phyloP scores from a whole-genome alignment of 345 rosid genomes.

The Hibiscus trionum region DNA sequence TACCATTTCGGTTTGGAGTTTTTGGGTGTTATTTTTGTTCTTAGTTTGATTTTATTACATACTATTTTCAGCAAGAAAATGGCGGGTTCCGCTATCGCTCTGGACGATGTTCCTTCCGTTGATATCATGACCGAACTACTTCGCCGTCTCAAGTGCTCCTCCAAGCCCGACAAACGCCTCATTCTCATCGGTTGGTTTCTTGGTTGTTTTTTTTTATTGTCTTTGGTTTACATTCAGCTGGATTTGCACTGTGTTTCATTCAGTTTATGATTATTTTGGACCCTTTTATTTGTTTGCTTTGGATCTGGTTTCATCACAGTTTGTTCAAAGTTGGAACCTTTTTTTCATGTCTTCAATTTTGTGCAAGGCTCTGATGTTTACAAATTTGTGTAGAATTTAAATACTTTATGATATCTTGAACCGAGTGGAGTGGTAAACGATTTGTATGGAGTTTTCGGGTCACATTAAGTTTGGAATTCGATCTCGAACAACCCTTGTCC shows the following conservation, averaged over 20 bases:
- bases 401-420: too few relatives aligned
- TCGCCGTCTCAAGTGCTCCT: slow-evolving; percentile 73
- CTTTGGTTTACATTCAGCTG: not conserved
- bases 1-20: not conserved
- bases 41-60: too few relatives aligned
- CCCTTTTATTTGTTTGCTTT: not conserved
- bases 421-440: too few relatives aligned
- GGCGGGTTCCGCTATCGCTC: slow-evolving; percentile 17
- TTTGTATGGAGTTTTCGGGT: too few relatives aligned
- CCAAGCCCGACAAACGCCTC: slow-evolving; percentile 86
- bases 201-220: not conserved
- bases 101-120: slow-evolving; percentile 70
- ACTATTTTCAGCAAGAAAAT: slow-evolving; percentile 9
- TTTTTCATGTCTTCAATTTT: not conserved
- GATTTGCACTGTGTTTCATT: not conserved
- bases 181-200: slow-evolving; percentile 57
- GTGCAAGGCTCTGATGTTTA: not conserved
- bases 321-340: not conserved
- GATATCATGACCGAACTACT: slow-evolving; percentile 87
- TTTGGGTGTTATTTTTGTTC: too few relatives aligned
- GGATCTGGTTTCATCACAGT: not conserved
- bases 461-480: too few relatives aligned
- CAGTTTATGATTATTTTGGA: not conserved
- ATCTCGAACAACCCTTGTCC: too few relatives aligned
- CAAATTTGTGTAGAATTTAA: not conserved